A percentile compares a stretch with the other conserved stretches of the same genome.
These are phyloP conservation scores for Echinochloa phyllopogon DNA, from an alignment of 176 grass and related monocot species.

Conservation along the genomic window DNA sequence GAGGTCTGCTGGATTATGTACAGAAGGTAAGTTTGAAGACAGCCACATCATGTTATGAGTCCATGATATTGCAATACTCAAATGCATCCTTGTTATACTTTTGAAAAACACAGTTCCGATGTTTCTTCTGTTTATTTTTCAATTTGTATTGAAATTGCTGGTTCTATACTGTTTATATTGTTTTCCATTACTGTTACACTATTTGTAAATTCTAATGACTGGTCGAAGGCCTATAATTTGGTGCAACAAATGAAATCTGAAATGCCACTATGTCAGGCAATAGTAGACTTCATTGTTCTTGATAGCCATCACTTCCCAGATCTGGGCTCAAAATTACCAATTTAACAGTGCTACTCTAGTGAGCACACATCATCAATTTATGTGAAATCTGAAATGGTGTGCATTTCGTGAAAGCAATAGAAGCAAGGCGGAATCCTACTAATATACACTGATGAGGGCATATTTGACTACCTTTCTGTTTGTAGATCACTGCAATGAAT, in stretches of 20 bases:
- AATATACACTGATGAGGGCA: slow-evolving; percentile 18
- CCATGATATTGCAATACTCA: background rate
- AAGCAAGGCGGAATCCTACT: slow-evolving; percentile 4
- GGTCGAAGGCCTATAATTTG: background rate
- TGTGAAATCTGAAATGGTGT: slow-evolving; percentile 9
- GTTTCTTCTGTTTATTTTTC: slow-evolving; percentile 18
- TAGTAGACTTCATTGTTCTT: background rate
- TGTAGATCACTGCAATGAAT: background rate
- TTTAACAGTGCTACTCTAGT: background rate
- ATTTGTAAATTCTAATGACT: background rate
- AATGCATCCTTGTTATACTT: background rate
- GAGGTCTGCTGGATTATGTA: slow-evolving; percentile 67
- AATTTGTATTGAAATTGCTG: slow-evolving; percentile 16
- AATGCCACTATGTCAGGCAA: background rate
- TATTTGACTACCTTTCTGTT: slow-evolving; percentile 10
- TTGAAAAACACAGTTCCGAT: background rate
- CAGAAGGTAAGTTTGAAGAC: slow-evolving; percentile 63
- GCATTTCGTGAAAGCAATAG: slow-evolving; percentile 17
- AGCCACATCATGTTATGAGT: background rate
- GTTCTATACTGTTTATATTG: slow-evolving; percentile 16
- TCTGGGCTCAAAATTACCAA: background rate
- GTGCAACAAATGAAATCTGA: slow-evolving; percentile 3
- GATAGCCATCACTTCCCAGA: background rate
- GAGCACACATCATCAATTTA: background rate
- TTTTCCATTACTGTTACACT: slow-evolving; percentile 23